Evolutionary conservation across 2,329 filamentous ascomycete species (phyloP).

Genomic region (Aureobasidium sp.): DNA sequence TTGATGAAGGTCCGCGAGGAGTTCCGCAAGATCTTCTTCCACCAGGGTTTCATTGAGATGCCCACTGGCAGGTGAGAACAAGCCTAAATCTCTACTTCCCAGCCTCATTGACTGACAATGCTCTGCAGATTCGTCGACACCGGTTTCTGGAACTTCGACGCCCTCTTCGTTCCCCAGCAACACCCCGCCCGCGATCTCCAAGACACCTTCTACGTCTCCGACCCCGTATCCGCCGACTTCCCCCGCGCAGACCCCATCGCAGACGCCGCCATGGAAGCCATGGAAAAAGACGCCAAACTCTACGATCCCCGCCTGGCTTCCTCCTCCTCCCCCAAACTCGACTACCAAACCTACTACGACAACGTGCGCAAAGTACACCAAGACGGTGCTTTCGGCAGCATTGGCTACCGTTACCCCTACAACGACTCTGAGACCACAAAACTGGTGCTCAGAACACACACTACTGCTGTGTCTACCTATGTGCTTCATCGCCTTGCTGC

Average conservation of each 20-base stretch:
- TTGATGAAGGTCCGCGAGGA: conserved; percentile 92
- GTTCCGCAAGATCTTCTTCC: conserved; percentile 97
- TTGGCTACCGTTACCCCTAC: conserved; percentile 96
- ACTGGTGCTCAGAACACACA: conserved; percentile 91
- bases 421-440: conserved; percentile 75
- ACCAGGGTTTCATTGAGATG: conserved; percentile 99
- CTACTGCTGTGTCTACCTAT: conserved; percentile 82
- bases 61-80: conserved; percentile 63
- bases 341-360: conserved; percentile 82
- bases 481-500: conserved; percentile 85
- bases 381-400: conserved; percentile 84
- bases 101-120: no score
- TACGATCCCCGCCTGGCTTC: conserved; percentile 38
- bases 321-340: conserved; percentile 27
- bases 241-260: conserved; percentile 48
- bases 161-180: conserved; percentile 94
- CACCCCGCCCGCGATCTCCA: conserved; percentile 95
- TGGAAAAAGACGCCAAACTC: conserved; percentile 38
- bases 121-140: conserved; percentile 69
- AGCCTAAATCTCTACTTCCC: no score
- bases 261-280: conserved; percentile 39
- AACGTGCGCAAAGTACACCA: conserved; percentile 83
- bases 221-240: conserved; percentile 67
- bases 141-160: conserved; percentile 98
- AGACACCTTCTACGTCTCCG: conserved; percentile 97